A percentile compares a stretch with the other conserved stretches of the same genome.
phyloP scores from a whole-genome alignment of 2,329 filamentous ascomycete genomes.

The Ceratocystis destructans region DNA sequence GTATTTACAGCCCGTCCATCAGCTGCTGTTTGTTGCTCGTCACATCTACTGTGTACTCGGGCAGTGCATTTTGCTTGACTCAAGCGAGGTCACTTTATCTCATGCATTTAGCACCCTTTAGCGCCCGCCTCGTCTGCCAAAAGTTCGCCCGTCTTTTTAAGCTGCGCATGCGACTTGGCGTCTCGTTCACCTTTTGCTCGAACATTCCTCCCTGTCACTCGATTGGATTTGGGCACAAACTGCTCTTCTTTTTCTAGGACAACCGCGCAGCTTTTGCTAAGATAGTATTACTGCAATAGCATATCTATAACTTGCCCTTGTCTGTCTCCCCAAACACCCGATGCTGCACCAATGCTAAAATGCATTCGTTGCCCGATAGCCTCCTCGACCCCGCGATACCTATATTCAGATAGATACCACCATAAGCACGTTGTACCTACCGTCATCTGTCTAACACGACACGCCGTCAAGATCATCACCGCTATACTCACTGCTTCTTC shows the following conservation, averaged over 20 bases:
- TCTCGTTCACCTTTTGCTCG: neutral
- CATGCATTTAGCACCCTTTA: neutral
- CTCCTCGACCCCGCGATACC: neutral
- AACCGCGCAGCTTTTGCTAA: neutral
- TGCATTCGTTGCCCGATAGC: neutral
- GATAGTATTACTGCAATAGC: neutral
- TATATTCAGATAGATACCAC: neutral
- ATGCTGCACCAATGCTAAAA: neutral
- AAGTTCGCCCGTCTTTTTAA: neutral
- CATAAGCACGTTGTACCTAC: neutral
- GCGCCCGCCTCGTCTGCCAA: neutral
- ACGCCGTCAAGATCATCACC: neutral
- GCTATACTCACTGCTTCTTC: neutral
- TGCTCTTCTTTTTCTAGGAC: neutral
- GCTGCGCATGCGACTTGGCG: neutral
- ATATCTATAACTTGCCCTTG: neutral
- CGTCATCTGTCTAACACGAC: neutral
- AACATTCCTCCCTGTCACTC: neutral
- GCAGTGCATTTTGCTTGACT: neutral
- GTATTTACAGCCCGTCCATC: neutral
- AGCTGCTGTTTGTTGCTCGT: too few species aligned
- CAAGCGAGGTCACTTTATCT: neutral
- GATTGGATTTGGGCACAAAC: neutral
- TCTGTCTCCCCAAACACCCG: neutral
- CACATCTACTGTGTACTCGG: neutral